A percentile compares a stretch with the other conserved stretches of the same genome.
phyloP scores from a whole-genome alignment of 352 stramenopile species.

The Phytopythium cucurbitacearum region DNA sequence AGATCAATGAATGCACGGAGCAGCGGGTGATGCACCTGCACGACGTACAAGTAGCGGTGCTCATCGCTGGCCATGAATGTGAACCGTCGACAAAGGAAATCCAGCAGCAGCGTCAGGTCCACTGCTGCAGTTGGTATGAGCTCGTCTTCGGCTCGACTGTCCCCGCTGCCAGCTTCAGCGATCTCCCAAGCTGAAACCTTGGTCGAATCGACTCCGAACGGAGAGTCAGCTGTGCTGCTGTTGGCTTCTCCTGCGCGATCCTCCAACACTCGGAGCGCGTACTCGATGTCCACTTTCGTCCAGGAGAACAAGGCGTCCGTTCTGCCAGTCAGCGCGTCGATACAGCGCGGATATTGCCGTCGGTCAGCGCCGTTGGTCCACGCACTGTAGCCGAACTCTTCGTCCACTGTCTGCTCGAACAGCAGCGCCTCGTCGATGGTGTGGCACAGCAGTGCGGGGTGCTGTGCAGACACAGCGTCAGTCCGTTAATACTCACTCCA shows the following conservation, averaged over 20 bases:
- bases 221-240: constrained; percentile 2
- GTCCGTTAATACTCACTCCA: constrained; percentile 6
- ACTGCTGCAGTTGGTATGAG: constrained; percentile 23
- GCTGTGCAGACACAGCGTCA: constrained; percentile 8
- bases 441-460: constrained; percentile 57
- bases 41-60: constrained; percentile 74
- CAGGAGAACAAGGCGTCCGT: constrained; percentile 57
- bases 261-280: constrained; percentile 38
- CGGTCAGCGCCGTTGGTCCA: constrained; percentile 35
- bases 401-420: constrained; percentile 63
- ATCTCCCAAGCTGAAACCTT: not conserved
- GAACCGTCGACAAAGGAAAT: constrained; percentile 69
- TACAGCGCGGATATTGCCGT: constrained; percentile 39
- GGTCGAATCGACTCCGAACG: not conserved
- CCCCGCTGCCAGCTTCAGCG: not conserved
- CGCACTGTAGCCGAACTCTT: constrained; percentile 55
- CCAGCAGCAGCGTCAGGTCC: constrained; percentile 44
- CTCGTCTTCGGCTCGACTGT: not conserved
- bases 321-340: constrained; percentile 57
- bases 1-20: constrained; percentile 29
- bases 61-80: constrained; percentile 54
- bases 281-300: constrained; percentile 56
- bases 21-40: constrained; percentile 58
- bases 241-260: constrained; percentile 2
- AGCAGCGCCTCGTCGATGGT: constrained; percentile 70